Evolutionary conservation across 1,284 basidiomycete species (phyloP), one percentile per base, ranked within the genome.

Genomic region (Pseudozyma pruni): DNA sequence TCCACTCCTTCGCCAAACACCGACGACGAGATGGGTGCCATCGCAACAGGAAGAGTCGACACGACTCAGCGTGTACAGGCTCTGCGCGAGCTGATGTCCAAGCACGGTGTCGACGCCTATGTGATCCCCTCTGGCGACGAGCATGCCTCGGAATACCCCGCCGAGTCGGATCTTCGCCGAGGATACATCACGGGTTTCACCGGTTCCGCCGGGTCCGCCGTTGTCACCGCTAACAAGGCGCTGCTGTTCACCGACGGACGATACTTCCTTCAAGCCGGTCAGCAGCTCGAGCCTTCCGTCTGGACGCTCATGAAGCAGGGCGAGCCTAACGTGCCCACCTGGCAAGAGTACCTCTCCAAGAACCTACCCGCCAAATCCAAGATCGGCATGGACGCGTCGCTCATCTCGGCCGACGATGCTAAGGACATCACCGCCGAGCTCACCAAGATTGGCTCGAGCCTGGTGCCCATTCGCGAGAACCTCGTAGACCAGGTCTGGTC

Each of bases 261-360:
- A 40, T 98, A 98, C 83, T 96, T 91, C 80, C 85, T 96, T 13
- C 95, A 98, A 83, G 95, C 94, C 0, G 89, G 87, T 59, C 88
- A 94, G 76, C 91, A 98, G 84, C 85, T 98, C 44, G 92, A 95
- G 78, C 77, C 78, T 4, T 77, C 86, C 47, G 93, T 94, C 69
- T 98, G 94, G 94, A 90, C 87, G 2, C 84, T 98, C 76, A 94
- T 95, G 91, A 95, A 92, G 82, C 89, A 91, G 75, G 94, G 80
- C 19, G 78, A 79, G 60, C 41, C 81, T 87, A 92, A 91, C 72
- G 90, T 95, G 4, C 93, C 92, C 2, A 91, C 91, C 3, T 96
- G 95, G 94, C 88, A 76, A 45, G 77, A 80, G 45, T 81, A 72
- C 52, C 71, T 81, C 8, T 56, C 47, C 27, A 70, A 76, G 32